phyloP scores from a whole-genome alignment of 306 rosid genomes.

The Dryas octopetala region DNA sequence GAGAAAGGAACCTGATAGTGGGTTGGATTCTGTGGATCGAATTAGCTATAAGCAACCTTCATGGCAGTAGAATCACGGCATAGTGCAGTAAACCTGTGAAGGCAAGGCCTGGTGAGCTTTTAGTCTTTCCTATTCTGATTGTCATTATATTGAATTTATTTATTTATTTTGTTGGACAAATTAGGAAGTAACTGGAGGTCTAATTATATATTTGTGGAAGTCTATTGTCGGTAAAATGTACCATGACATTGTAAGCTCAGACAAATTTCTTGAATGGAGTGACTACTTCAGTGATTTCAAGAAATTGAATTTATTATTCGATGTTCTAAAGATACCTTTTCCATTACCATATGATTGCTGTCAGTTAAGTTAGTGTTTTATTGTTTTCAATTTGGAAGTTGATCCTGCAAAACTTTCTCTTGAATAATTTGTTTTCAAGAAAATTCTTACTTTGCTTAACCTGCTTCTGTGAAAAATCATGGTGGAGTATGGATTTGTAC shows the following conservation, averaged over 20 bases:
- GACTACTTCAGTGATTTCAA: background rate
- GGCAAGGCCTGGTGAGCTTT: constrained; percentile 36
- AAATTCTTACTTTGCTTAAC: background rate
- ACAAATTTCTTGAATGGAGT: background rate
- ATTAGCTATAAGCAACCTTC: constrained; percentile 52
- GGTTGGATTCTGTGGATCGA: constrained; percentile 38
- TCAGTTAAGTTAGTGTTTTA: background rate
- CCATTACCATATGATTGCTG: background rate
- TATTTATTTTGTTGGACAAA: background rate
- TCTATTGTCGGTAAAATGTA: background rate
- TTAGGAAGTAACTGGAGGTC: background rate
- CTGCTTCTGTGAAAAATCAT: background rate
- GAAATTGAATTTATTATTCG: background rate
- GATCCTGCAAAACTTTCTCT: background rate
- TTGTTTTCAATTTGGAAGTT: background rate
- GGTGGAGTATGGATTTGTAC: background rate
- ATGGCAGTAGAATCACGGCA: constrained; percentile 47
- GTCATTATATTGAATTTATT: background rate
- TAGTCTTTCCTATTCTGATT: background rate
- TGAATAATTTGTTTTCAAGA: too few species aligned
- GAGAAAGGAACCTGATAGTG: constrained; percentile 80
- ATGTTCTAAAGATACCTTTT: background rate
- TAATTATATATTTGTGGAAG: background rate
- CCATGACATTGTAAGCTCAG: background rate
- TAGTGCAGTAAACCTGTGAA: constrained; percentile 13